A percentile compares a stretch with the other conserved stretches of the same genome.
Conservation (phyloP, 176 grass and related monocot genomes). For the Panicum miliaceum region DNA sequence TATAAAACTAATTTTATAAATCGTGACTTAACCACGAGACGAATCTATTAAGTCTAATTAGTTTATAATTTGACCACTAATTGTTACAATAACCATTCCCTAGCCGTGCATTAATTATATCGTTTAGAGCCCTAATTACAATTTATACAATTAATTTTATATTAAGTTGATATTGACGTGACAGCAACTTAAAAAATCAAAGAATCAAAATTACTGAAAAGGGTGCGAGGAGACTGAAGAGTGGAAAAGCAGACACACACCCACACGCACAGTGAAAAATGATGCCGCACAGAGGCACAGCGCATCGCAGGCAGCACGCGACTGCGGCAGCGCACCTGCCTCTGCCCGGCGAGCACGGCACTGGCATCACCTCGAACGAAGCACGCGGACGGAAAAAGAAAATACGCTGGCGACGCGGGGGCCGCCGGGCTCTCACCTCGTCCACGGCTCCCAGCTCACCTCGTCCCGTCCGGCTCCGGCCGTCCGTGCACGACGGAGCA, state of each 20-base stretch:
- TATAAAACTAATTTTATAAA: too few relatives aligned
- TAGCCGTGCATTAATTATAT: too few relatives aligned
- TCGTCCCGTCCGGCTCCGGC: neutral
- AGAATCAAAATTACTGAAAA: neutral
- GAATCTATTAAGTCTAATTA: too few relatives aligned
- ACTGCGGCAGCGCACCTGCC: constrained; percentile 23
- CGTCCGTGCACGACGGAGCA: neutral
- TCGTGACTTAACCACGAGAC: too few relatives aligned
- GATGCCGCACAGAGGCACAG: neutral
- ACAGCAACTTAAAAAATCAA: too few relatives aligned
- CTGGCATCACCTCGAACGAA: neutral
- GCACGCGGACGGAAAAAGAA: neutral
- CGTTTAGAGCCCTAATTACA: too few relatives aligned
- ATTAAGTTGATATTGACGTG: too few relatives aligned
- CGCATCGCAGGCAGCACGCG: constrained; percentile 16
- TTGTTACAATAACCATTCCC: too few relatives aligned
- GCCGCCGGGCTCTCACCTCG: neutral
- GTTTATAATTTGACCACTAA: too few relatives aligned
- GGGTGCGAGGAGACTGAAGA: too few relatives aligned
- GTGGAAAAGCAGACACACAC: neutral
- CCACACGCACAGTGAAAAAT: neutral
- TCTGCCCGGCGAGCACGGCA: constrained; percentile 22
- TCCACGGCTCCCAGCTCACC: neutral
- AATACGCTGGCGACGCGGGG: neutral
- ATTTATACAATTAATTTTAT: too few relatives aligned